phyloP scores from a whole-genome alignment of 306 rosid species.

The Hippophae rhamnoides region DNA sequence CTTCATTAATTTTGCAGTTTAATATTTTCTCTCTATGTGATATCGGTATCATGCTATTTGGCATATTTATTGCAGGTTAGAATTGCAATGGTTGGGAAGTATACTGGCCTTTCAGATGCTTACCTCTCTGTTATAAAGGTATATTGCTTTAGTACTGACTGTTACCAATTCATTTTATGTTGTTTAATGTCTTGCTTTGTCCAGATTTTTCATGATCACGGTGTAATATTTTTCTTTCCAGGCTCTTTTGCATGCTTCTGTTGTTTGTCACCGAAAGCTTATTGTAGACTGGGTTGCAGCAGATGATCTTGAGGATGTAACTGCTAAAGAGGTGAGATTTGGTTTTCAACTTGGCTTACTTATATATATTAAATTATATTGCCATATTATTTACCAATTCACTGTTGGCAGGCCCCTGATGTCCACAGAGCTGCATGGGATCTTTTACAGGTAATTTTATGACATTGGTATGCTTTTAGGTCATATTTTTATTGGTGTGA shows the following conservation, averaged over 20 bases:
- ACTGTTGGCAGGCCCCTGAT: slow-evolving; percentile 47
- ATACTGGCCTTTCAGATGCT: slow-evolving; percentile 79
- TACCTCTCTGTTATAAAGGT: slow-evolving; percentile 86
- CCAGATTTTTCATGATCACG: slow-evolving; percentile 1
- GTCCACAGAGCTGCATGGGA: slow-evolving; percentile 61
- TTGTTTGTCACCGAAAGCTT: slow-evolving; percentile 52
- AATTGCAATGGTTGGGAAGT: slow-evolving; percentile 90
- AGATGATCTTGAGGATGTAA: slow-evolving; percentile 62
- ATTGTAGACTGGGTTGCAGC: slow-evolving; percentile 77
- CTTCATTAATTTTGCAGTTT: not conserved
- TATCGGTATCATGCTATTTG: not conserved
- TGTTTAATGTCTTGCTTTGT: not conserved
- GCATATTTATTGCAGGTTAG: slow-evolving; percentile 43
- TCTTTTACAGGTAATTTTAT: slow-evolving; percentile 59
- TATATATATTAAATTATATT: not conserved
- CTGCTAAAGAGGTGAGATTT: slow-evolving; percentile 40
- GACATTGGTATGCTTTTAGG: slow-evolving; percentile 1
- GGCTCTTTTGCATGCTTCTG: slow-evolving; percentile 87
- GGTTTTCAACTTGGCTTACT: slow-evolving; percentile 7
- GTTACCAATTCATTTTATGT: not conserved
- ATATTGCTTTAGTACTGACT: not conserved
- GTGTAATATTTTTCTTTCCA: slow-evolving; percentile 26
- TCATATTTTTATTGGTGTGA: slow-evolving; percentile 2
- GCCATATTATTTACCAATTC: slow-evolving; percentile 13
- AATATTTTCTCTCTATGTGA: not conserved